Percentiles rank a stretch among this genome's conserved stretches.
These are phyloP conservation scores for Phyllosticta capitalensis DNA, from an alignment of 2,329 filamentous ascomycete genomes.

Conservation along the genomic window DNA sequence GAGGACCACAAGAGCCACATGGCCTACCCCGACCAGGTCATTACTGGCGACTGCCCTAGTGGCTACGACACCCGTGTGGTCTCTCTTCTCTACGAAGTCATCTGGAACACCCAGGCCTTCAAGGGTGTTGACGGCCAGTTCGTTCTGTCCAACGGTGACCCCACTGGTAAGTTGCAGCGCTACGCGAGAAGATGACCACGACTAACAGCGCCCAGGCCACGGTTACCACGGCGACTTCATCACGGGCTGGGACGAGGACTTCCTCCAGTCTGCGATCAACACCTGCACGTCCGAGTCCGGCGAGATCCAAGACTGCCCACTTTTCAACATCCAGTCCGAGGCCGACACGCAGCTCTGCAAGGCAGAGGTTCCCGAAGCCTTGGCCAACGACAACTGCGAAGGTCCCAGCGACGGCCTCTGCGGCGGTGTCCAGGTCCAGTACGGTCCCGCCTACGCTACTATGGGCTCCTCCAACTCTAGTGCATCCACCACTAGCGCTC, in stretches of 20 bases:
- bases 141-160: constrained; percentile 60
- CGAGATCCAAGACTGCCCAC: constrained; percentile 58
- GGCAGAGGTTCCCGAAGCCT: constrained; percentile 46
- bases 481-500: constrained; percentile 7
- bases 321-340: constrained; percentile 62
- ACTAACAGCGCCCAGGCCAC: constrained; percentile 44
- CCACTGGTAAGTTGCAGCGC: constrained; percentile 50
- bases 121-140: constrained; percentile 47
- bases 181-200: not conserved
- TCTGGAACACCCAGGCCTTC: constrained; percentile 45
- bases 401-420: constrained; percentile 54
- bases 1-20: constrained; percentile 57
- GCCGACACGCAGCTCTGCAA: constrained; percentile 49
- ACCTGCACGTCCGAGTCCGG: constrained; percentile 66
- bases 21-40: constrained; percentile 47
- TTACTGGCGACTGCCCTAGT: constrained; percentile 46
- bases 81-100: constrained; percentile 52
- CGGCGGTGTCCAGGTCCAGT: constrained; percentile 48
- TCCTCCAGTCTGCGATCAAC: constrained; percentile 58
- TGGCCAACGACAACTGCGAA: constrained; percentile 51
- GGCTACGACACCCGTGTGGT: constrained; percentile 47
- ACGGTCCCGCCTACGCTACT: constrained; percentile 34
- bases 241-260: constrained; percentile 58
- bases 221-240: constrained; percentile 63
- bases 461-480: constrained; percentile 16